Evolutionary conservation across 352 stramenopile species (phyloP).

Genomic region (Phytophthora syringae): DNA sequence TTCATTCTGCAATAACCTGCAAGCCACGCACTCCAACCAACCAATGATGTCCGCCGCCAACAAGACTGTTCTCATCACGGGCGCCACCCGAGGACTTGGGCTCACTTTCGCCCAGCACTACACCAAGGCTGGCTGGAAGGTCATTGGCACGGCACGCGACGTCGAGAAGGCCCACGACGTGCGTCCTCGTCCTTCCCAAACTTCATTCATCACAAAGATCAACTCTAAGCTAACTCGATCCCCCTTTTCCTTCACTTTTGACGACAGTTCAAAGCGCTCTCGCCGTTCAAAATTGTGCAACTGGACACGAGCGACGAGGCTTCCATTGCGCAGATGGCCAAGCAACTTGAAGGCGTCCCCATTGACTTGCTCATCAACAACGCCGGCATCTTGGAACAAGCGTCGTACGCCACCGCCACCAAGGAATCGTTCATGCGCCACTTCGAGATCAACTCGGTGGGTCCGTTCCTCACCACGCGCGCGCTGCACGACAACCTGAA

Average conservation of each 20-base stretch:
- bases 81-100: conserved; percentile 50
- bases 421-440: conserved; percentile 53
- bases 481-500: conserved; percentile 50
- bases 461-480: conserved; percentile 57
- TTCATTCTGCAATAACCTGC: not conserved
- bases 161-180: conserved; percentile 22
- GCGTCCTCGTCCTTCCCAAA: not conserved
- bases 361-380: conserved; percentile 77
- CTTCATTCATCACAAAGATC: too few species aligned
- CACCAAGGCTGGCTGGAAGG: conserved; percentile 37
- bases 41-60: not conserved
- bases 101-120: conserved; percentile 52
- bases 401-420: conserved; percentile 28
- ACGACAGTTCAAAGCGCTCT: conserved; percentile 45
- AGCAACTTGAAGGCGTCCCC: conserved; percentile 43
- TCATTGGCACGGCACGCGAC: conserved; percentile 38
- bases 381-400: conserved; percentile 41
- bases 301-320: conserved; percentile 52
- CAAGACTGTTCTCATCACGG: conserved; percentile 64
- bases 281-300: conserved; percentile 47
- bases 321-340: conserved; percentile 42
- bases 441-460: conserved; percentile 69
- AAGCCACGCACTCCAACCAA: not conserved
- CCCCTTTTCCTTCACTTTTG: not conserved
- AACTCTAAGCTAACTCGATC: not conserved